phyloP scores from a whole-genome alignment of 345 rosid species.

The Atalantia buxifolia region DNA sequence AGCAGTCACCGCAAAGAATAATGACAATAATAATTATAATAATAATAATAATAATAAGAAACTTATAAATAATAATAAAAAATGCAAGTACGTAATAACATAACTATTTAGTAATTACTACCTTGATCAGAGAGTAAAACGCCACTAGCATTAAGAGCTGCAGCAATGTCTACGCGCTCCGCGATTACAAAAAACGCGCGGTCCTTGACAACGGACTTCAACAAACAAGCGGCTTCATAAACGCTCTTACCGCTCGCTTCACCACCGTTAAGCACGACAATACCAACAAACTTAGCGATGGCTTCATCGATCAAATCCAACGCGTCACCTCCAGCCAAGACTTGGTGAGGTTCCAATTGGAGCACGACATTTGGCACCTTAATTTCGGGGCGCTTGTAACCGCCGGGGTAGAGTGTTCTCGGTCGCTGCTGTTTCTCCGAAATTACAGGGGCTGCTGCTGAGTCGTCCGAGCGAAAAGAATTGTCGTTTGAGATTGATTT shows the following conservation, averaged over 20 bases:
- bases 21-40: neutral
- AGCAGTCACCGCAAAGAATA: neutral
- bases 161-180: conserved; percentile 85
- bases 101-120: conserved; percentile 1
- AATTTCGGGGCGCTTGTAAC: conserved; percentile 86
- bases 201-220: conserved; percentile 77
- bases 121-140: conserved; percentile 95
- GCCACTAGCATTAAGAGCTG: conserved; percentile 85
- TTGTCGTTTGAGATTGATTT: conserved; percentile 37
- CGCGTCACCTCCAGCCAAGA: conserved; percentile 37
- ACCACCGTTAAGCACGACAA: conserved; percentile 70
- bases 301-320: conserved; percentile 65
- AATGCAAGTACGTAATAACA: neutral
- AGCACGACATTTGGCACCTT: conserved; percentile 72
- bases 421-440: conserved; percentile 33
- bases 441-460: conserved; percentile 24
- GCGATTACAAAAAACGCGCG: conserved; percentile 75
- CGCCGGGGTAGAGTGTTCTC: conserved; percentile 86
- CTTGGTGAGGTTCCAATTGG: conserved; percentile 60
- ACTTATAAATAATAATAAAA: neutral
- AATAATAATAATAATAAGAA: neutral
- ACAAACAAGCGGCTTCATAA: conserved; percentile 81
- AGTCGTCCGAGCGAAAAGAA: conserved; percentile 23
- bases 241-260: conserved; percentile 54
- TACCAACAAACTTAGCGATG: conserved; percentile 64